Evolutionary conservation across 129 eudicot genomes (phyloP).

Genomic region (Erigeron canadensis): DNA sequence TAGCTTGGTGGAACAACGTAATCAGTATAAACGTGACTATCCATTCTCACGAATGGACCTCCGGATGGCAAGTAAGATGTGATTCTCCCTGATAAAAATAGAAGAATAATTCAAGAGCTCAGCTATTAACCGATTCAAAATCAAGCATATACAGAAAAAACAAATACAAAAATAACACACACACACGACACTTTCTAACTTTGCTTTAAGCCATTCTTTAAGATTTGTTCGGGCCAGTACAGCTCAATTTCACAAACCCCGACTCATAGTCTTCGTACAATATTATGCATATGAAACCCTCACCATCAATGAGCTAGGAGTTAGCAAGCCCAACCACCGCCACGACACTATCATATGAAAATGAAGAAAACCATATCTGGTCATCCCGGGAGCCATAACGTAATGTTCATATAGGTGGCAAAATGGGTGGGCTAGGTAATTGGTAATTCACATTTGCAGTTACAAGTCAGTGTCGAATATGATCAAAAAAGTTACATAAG

Average conservation of each 20-base stretch:
- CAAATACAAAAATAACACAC: background rate
- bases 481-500: too few relatives aligned
- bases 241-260: background rate
- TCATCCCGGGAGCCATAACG: background rate
- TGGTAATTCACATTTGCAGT: too few relatives aligned
- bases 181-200: background rate
- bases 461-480: too few relatives aligned
- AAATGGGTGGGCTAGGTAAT: too few relatives aligned
- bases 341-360: background rate
- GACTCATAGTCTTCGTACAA: background rate
- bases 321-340: too few relatives aligned
- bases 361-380: slow-evolving; percentile 6
- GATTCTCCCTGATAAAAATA: slow-evolving; percentile 60
- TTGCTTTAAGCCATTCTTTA: background rate
- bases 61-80: slow-evolving; percentile 93
- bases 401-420: background rate
- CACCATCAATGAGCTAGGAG: background rate
- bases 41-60: slow-evolving; percentile 99
- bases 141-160: slow-evolving; percentile 1
- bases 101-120: slow-evolving; percentile 16
- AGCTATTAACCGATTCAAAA: slow-evolving; percentile 9
- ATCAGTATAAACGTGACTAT: slow-evolving; percentile 94
- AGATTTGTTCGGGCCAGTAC: background rate
- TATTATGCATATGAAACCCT: background rate
- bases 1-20: slow-evolving; percentile 98